These are phyloP conservation scores for Oxytropis ochrocephala DNA, from an alignment of 306 rosid genomes.

Conservation along the genomic window DNA sequence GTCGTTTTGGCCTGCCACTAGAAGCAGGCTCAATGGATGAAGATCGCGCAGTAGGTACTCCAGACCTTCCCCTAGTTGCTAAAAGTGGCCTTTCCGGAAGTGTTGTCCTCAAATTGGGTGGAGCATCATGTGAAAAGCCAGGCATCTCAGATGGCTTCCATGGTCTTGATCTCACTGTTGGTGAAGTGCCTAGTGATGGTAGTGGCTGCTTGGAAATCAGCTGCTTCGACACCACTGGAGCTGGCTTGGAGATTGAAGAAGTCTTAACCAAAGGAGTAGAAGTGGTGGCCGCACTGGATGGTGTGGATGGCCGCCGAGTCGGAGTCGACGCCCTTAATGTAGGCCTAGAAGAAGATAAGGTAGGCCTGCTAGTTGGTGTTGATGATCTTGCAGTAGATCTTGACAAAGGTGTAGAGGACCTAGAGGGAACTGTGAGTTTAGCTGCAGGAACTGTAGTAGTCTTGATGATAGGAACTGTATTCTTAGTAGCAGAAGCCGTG, in stretches of 20 bases:
- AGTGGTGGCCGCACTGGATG: constrained; percentile 39
- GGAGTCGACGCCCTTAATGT: constrained; percentile 84
- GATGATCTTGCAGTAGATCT: constrained; percentile 70
- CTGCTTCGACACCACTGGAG: constrained; percentile 48
- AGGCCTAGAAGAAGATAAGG: constrained; percentile 64
- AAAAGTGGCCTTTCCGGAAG: constrained; percentile 87
- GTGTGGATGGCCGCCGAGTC: constrained; percentile 65
- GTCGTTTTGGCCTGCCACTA: constrained; percentile 74
- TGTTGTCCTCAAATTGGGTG: constrained; percentile 84
- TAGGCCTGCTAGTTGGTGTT: constrained; percentile 76
- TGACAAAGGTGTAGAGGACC: constrained; percentile 82
- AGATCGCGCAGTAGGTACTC: constrained; percentile 76
- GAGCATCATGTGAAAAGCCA: constrained; percentile 88
- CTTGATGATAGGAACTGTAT: constrained; percentile 26
- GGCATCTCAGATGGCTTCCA: constrained; percentile 98
- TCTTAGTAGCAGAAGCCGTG: constrained; percentile 30
- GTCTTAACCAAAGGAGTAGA: constrained; percentile 50
- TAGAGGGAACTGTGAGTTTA: constrained; percentile 48
- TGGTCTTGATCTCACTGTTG: constrained; percentile 75
- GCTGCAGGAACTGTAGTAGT: constrained; percentile 36
- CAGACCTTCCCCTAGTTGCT: constrained; percentile 95
- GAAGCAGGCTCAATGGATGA: constrained; percentile 80
- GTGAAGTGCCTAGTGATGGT: constrained; percentile 74
- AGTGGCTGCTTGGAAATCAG: constrained; percentile 45
- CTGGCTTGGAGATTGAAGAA: constrained; percentile 64